Base-by-base conservation (phyloP, 169 alveolate genomes). In the Cystoisospora suis region DNA sequence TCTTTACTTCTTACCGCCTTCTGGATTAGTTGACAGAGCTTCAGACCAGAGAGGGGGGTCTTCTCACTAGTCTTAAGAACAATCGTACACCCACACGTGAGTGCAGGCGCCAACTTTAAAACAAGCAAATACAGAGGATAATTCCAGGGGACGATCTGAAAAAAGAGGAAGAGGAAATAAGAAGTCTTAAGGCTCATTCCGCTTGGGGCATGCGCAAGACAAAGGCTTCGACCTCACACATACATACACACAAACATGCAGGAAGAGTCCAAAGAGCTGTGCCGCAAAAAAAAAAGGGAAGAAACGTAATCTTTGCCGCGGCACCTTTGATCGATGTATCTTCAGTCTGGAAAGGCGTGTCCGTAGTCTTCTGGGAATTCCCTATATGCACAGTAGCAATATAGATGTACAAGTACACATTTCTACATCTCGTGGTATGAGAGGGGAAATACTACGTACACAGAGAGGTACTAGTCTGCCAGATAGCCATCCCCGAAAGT, bases 91-190 rank as follows among this genome's bases (percentile, higher is more conserved):
- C 89, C 95, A 7, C 75, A 47, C 0, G 95, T 59, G 81, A 86
- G 12, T 20, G 94, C 94, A 1, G 92, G 89, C 23, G 90, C 92
- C 2, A 81, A 42, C 92, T 96, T 96, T 96, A 95, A 88, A 4
- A 96, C 95, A 42, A 92, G 86, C 96, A 96, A 95, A 29, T 94
- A 75, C 70, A 96, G 90, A 38, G 99, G 99, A 89, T 93, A 96
- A 90, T 97, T 97, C 98, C 98, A 97, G 42, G 99, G 99, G 32
- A 95, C 93, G 53, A 97, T 96, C 90, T 94, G 97, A 29, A 86
- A 53, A 34, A 53, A 70, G 23, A 36, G 42, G 32, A 69, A 46
- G 5, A 5, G 80, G 49, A 69, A 69, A 2, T 27, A 29, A 9
- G 40, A 9, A 27, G 65, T 20, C 65, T 53, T 53, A 9, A 9